phyloP scores from a whole-genome alignment of 2,329 filamentous ascomycete genomes.

The Lachnellula willkommii region DNA sequence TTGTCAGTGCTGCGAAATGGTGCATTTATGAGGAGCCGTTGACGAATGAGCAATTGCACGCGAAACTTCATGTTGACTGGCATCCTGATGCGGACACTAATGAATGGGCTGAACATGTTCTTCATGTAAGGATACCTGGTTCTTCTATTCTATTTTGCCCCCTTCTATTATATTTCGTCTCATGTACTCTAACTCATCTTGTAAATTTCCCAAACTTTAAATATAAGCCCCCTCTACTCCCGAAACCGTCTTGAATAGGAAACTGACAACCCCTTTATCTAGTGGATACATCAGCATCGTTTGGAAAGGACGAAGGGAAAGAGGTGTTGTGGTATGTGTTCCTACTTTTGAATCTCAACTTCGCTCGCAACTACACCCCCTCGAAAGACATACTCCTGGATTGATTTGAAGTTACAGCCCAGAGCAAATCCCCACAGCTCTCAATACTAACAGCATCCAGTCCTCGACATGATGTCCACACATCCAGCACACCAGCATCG shows the following conservation, averaged over 20 bases:
- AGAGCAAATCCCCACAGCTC: no score
- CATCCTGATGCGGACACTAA: conserved; percentile 15
- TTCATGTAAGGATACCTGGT: no score
- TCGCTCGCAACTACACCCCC: neutral
- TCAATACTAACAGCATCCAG: conserved; percentile 16
- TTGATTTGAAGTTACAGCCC: no score
- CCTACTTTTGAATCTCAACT: neutral
- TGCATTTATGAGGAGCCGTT: conserved; percentile 7
- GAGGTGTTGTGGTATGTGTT: conserved; percentile 14
- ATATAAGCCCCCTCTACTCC: no score
- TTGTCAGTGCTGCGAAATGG: conserved; percentile 18
- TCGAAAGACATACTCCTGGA: no score
- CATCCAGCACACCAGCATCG: conserved; percentile 33
- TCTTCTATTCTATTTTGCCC: no score
- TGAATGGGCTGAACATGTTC: conserved; percentile 13
- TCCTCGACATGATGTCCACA: conserved; percentile 33
- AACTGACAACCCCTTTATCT: neutral
- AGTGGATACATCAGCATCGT: conserved; percentile 12
- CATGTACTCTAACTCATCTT: no score
- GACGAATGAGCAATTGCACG: conserved; percentile 13
- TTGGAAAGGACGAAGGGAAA: conserved; percentile 8
- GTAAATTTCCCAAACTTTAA: no score
- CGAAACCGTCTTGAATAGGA: no score
- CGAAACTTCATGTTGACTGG: conserved; percentile 15
- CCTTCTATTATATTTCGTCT: no score